A percentile compares a stretch with the other conserved stretches of the same genome.
These are phyloP conservation scores for Ophiostoma ips DNA, from an alignment of 2,329 filamentous ascomycete species.

Conservation along the genomic window DNA sequence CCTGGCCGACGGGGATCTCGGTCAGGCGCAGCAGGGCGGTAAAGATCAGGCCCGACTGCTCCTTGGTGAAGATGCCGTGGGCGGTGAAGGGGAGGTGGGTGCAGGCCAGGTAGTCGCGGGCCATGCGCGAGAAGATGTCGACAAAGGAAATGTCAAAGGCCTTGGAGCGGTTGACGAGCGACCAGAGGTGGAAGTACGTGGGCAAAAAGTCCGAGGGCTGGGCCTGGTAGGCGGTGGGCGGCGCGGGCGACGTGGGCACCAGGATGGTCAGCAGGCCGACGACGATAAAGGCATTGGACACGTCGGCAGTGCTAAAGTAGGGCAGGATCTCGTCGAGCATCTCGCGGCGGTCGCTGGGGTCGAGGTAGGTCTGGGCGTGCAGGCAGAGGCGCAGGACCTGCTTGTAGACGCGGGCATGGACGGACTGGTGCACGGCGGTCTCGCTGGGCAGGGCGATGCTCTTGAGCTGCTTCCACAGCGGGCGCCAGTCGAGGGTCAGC, in stretches of 20 bases:
- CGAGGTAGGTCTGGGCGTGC: constrained; percentile 84
- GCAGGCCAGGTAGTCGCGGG: constrained; percentile 67
- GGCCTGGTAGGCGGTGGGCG: constrained; percentile 57
- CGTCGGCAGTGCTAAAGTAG: constrained; percentile 86
- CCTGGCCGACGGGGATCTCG: constrained; percentile 92
- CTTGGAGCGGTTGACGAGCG: constrained; percentile 78
- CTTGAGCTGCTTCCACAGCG: constrained; percentile 86
- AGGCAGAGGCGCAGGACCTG: constrained; percentile 76
- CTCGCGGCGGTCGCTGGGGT: constrained; percentile 68
- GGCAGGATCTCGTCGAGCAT: constrained; percentile 71
- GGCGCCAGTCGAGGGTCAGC: constrained; percentile 82
- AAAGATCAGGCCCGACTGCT: constrained; percentile 86
- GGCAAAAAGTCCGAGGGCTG: constrained; percentile 81
- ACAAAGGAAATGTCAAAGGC: constrained; percentile 76
- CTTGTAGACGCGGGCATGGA: constrained; percentile 42
- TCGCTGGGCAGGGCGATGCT: constrained; percentile 78
- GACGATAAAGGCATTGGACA: constrained; percentile 88
- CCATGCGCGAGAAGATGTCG: constrained; percentile 76
- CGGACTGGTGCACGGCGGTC: constrained; percentile 49
- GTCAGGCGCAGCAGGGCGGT: constrained; percentile 79
- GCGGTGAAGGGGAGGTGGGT: constrained; percentile 66
- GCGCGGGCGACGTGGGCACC: constrained; percentile 69
- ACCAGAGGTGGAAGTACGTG: constrained; percentile 95
- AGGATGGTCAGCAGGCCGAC: constrained; percentile 74
- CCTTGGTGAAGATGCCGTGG: constrained; percentile 80